Evolutionary conservation across 805 yeast genomes (phyloP).

Genomic region (Cyberlindnera americana): DNA sequence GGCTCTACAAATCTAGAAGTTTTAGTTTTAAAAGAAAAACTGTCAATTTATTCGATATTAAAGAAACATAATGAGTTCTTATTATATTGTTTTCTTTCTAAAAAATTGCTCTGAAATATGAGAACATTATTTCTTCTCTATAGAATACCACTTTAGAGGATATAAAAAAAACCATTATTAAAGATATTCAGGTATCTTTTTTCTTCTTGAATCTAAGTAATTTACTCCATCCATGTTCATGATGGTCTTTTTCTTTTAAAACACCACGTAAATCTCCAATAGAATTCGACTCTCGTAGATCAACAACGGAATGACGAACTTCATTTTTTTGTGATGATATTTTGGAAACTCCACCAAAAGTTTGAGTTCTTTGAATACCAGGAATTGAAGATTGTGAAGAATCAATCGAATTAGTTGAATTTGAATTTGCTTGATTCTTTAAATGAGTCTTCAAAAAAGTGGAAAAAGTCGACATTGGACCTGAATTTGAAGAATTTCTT

Average conservation of each 20-base stretch:
- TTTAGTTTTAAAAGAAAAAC: too few relatives aligned
- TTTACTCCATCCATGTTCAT: conserved; percentile 10
- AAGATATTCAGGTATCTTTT: background rate
- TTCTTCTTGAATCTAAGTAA: conserved; percentile 10
- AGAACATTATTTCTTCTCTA: too few relatives aligned
- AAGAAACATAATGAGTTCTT: too few relatives aligned
- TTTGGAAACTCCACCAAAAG: conserved; percentile 3
- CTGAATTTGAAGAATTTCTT: conserved; percentile 2
- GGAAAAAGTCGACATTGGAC: conserved; percentile 10
- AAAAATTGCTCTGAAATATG: too few relatives aligned
- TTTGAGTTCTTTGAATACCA: conserved; percentile 7
- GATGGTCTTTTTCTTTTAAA: background rate
- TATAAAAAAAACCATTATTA: too few relatives aligned
- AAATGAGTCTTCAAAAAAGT: conserved; percentile 7
- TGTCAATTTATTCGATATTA: too few relatives aligned
- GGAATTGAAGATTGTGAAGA: background rate
- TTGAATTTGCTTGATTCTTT: conserved; percentile 1
- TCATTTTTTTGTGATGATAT: background rate
- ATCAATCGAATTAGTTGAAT: conserved; percentile 1
- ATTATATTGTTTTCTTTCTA: too few relatives aligned
- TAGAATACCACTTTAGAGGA: too few relatives aligned
- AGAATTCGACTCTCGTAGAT: conserved; percentile 1
- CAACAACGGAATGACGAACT: background rate
- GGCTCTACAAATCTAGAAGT: too few relatives aligned
- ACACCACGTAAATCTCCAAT: background rate